These are phyloP conservation scores for Lepidopterella palustris DNA, from an alignment of 495 filamentous ascomycete genomes.

Conservation along the genomic window DNA sequence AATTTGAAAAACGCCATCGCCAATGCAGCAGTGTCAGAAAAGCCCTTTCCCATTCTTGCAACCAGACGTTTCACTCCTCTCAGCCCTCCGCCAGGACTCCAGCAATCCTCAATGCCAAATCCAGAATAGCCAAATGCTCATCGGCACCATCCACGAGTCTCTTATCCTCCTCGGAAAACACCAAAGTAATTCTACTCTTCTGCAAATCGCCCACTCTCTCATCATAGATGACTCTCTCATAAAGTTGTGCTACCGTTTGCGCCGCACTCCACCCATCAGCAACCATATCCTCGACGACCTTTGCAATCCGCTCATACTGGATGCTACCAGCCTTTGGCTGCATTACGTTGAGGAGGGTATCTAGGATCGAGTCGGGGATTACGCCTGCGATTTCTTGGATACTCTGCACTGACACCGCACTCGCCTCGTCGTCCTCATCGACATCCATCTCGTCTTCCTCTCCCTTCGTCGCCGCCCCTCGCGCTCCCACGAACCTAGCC, in stretches of 20 bases:
- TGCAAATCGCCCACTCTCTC: conserved; percentile 73
- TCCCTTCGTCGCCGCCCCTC: conserved; percentile 41
- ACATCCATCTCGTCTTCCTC: conserved; percentile 48
- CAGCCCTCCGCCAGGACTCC: conserved; percentile 55
- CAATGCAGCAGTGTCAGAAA: no score
- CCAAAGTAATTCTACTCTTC: conserved; percentile 83
- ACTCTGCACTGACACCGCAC: conserved; percentile 61
- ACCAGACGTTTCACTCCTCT: no score
- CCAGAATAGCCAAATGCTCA: conserved; percentile 85
- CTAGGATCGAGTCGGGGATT: conserved; percentile 68
- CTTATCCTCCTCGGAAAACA: conserved; percentile 92
- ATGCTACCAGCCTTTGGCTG: conserved; percentile 59
- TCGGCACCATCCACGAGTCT: conserved; percentile 95
- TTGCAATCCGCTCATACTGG: conserved; percentile 66
- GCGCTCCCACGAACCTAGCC: conserved; percentile 67
- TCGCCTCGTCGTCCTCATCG: conserved; percentile 36
- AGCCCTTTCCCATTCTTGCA: no score
- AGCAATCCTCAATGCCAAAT: conserved; percentile 73
- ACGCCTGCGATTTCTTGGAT: conserved; percentile 96
- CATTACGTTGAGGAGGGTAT: conserved; percentile 66
- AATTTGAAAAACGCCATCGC: no score
- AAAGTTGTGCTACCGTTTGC: conserved; percentile 81
- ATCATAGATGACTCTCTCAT: conserved; percentile 73
- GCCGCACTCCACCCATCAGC: conserved; percentile 98
- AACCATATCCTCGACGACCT: conserved; percentile 78